Conservation (phyloP, 805 yeast genomes). For the Candida schatavii region DNA sequence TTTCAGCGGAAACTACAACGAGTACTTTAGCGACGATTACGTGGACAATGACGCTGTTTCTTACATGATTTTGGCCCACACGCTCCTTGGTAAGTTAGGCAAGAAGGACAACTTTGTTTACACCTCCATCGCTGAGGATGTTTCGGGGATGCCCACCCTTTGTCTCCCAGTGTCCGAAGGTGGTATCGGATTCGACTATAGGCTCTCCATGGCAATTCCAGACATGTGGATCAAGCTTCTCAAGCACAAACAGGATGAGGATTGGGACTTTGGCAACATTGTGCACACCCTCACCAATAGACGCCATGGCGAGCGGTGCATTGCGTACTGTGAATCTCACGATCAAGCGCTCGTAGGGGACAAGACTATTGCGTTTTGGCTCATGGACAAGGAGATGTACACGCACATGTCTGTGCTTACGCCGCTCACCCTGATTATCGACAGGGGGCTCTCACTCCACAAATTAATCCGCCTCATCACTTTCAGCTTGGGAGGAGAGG, state of each 20-base stretch:
- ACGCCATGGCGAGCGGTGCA: constrained; percentile 83
- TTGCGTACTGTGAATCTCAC: constrained; percentile 91
- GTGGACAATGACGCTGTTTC: constrained; percentile 87
- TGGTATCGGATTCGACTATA: constrained; percentile 91
- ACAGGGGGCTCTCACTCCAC: constrained; percentile 88
- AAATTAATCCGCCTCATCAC: constrained; percentile 87
- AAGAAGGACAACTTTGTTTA: constrained; percentile 40
- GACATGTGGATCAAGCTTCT: constrained; percentile 98
- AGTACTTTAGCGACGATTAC: constrained; percentile 72
- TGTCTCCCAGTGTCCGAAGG: constrained; percentile 73
- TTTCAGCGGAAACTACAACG: constrained; percentile 90
- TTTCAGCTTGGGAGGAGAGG: constrained; percentile 94
- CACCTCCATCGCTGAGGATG: constrained; percentile 92
- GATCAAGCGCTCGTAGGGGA: constrained; percentile 98
- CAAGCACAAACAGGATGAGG: constrained; percentile 80
- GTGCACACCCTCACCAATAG: constrained; percentile 83
- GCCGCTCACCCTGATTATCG: constrained; percentile 72
- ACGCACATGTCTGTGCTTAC: constrained; percentile 84
- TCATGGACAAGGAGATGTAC: constrained; percentile 98
- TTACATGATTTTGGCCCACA: constrained; percentile 89
- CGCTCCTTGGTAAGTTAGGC: constrained; percentile 57
- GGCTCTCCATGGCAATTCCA: constrained; percentile 95
- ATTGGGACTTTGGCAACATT: constrained; percentile 86
- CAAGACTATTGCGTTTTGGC: constrained; percentile 94
- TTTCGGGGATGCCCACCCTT: constrained; percentile 94